Conservation (phyloP, 495 filamentous ascomycete genomes). For the Niebla homalea region DNA sequence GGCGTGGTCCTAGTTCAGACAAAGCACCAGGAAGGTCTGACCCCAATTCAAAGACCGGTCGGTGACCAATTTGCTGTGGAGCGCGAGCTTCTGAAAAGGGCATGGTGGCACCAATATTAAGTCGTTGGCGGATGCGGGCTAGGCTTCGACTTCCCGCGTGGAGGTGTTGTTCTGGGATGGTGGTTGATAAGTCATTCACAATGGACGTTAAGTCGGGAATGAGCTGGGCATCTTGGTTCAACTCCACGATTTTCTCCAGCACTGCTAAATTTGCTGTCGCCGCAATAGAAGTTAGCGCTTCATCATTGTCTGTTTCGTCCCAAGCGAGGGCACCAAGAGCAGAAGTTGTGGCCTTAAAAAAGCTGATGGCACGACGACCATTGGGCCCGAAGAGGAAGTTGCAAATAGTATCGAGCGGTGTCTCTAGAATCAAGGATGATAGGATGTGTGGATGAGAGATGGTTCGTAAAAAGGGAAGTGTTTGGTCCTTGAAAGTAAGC, state of each 20-base stretch:
- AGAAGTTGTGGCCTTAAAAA: conserved; percentile 24
- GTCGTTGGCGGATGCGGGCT: conserved; percentile 3
- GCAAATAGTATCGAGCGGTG: conserved; percentile 41
- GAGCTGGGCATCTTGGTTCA: conserved; percentile 23
- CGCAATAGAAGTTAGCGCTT: conserved; percentile 9
- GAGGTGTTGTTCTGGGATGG: conserved; percentile 16
- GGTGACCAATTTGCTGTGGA: background rate
- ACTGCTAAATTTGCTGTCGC: conserved; percentile 21
- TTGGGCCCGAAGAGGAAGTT: conserved; percentile 38
- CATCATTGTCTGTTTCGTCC: background rate
- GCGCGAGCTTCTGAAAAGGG: background rate
- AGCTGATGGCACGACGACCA: conserved; percentile 30
- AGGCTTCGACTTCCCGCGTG: conserved; percentile 15
- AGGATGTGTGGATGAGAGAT: conserved; percentile 39
- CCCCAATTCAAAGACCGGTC: conserved; percentile 7
- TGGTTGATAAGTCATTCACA: conserved; percentile 18
- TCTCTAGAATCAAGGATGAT: conserved; percentile 40
- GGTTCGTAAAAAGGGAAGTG: conserved; percentile 38
- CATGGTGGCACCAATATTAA: conserved; percentile 6
- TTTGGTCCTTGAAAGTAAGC: conserved; percentile 22
- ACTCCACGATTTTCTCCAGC: conserved; percentile 18
- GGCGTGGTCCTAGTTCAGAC: conserved; percentile 28
- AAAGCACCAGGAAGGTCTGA: conserved; percentile 13
- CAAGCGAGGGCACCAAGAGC: conserved; percentile 3
- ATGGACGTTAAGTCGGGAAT: conserved; percentile 17